Evolutionary conservation across 805 yeast species (phyloP).

Genomic region (Saccharomycopsis amapae): DNA sequence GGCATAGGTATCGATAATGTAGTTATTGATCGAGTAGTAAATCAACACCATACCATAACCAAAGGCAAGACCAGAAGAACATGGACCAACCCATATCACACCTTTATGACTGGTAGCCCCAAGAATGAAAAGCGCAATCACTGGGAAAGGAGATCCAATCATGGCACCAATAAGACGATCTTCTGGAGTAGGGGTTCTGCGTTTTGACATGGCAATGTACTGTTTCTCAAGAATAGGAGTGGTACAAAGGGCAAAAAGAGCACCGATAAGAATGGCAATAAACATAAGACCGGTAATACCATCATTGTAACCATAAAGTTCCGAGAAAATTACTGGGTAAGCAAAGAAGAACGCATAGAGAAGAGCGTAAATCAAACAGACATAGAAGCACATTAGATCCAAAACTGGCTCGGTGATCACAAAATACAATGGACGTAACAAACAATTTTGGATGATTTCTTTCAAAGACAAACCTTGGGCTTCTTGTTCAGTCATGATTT

Average conservation of each 20-base stretch:
- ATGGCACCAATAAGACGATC: slow-evolving; percentile 75
- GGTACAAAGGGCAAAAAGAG: slow-evolving; percentile 60
- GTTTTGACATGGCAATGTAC: slow-evolving; percentile 45
- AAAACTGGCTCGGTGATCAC: slow-evolving; percentile 77
- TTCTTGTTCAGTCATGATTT: slow-evolving; percentile 90
- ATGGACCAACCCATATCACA: slow-evolving; percentile 74
- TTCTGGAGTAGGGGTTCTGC: slow-evolving; percentile 65
- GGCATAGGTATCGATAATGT: slow-evolving; percentile 85
- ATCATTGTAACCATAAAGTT: slow-evolving; percentile 70
- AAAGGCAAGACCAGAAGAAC: slow-evolving; percentile 69
- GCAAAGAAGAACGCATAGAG: slow-evolving; percentile 93
- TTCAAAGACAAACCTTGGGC: slow-evolving; percentile 63
- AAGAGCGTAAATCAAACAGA: slow-evolving; percentile 83
- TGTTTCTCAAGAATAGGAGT: slow-evolving; percentile 66
- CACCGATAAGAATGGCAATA: slow-evolving; percentile 87
- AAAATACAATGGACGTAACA: slow-evolving; percentile 74
- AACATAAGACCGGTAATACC: slow-evolving; percentile 80
- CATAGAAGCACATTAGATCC: slow-evolving; percentile 76
- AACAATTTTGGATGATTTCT: slow-evolving; percentile 66
- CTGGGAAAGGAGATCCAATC: slow-evolving; percentile 79
- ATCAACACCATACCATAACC: slow-evolving; percentile 75
- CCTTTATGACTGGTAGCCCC: slow-evolving; percentile 73
- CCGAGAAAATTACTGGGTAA: slow-evolving; percentile 80
- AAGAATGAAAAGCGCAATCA: slow-evolving; percentile 67
- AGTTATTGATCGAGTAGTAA: slow-evolving; percentile 70